Base-by-base conservation (phyloP, 2,329 filamentous ascomycete species). In the Phaeosphaeriaceae sp. region DNA sequence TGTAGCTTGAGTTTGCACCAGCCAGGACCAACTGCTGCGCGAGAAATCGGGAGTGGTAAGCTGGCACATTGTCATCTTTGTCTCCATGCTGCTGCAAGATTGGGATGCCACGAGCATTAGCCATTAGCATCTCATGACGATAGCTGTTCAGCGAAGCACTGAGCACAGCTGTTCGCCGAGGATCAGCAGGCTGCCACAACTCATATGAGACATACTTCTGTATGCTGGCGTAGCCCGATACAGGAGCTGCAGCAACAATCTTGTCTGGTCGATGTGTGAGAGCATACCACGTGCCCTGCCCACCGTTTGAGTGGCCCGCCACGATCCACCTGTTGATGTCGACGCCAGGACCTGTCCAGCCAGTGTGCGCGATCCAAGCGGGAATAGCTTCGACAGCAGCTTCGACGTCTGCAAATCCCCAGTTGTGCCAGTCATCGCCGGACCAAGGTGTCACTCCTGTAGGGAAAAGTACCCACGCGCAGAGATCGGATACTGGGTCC, bases 361-460 rank as follows among this genome's bases (percentile, higher is more conserved):
- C 69, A 28, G 80, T 73, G 10, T 71, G 63, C 21, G 77, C 55
- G n/a, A 85, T 84, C 85, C 86, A 88, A 21, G 72, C 57, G 17
- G 79, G 74, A 44, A 88, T 82, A 32, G 81, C 79, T 5, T 69
- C 66, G 6, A 87, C 70, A 3, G 85, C 84, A 63, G 83, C 83
- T 72, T 86, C 79, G 26, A 85, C 79, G 70, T 88, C 86, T 21
- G 82, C 77, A 63, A 84, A 82, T 0, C 85, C 86, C 84, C 85
- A 88, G 5, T 77, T 81, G 67, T 88, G 86, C 86, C 86, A 88
- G 65, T 88, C 86, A 70, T 88, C 86, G 23, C 83, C 82, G 64
- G 83, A 85, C 86, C 86, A 88, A 6, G 83, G 73, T 19, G 85
- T 88, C 17, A 84, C 84, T 22, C 86, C 86, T 3, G 82, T 84